Evolutionary conservation across 352 stramenopile species (phyloP).

Genomic region (Elongisporangium undulatum): DNA sequence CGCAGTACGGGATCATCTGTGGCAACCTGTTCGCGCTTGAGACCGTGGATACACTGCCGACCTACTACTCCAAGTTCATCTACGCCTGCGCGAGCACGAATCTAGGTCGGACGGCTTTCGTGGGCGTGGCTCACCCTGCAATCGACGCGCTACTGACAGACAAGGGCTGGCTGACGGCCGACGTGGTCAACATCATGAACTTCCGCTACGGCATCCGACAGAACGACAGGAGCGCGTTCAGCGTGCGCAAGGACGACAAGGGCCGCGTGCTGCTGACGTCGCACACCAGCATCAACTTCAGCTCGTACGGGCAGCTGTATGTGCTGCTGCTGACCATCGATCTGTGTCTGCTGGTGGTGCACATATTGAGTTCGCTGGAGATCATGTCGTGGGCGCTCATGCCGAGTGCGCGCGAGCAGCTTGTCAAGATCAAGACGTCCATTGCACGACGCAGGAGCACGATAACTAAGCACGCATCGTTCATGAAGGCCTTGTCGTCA

Average conservation of each 20-base stretch:
- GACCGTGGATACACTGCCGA: neutral
- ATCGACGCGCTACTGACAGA: neutral
- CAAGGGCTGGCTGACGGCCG: constrained; percentile 13
- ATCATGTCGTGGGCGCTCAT: constrained; percentile 6
- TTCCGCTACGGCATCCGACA: constrained; percentile 45
- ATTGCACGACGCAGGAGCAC: constrained; percentile 3
- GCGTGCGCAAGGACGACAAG: constrained; percentile 11
- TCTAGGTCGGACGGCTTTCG: neutral
- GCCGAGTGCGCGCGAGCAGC: constrained; percentile 10
- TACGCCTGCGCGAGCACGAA: neutral
- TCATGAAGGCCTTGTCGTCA: neutral
- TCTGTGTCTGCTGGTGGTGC: constrained; percentile 20
- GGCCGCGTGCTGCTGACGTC: constrained; percentile 20
- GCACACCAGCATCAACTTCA: constrained; percentile 35
- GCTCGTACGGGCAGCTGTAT: constrained; percentile 50
- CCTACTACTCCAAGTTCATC: neutral
- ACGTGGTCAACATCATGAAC: constrained; percentile 45
- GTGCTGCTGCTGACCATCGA: constrained; percentile 35
- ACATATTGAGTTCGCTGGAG: constrained; percentile 26
- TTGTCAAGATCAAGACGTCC: constrained; percentile 12
- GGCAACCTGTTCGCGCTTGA: constrained; percentile 29
- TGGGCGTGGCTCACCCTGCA: neutral
- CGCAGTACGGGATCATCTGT: neutral
- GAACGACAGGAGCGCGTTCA: constrained; percentile 32
- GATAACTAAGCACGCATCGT: neutral